phyloP scores from a whole-genome alignment of 2,329 filamentous ascomycete genomes.

The Neurospora sp. region DNA sequence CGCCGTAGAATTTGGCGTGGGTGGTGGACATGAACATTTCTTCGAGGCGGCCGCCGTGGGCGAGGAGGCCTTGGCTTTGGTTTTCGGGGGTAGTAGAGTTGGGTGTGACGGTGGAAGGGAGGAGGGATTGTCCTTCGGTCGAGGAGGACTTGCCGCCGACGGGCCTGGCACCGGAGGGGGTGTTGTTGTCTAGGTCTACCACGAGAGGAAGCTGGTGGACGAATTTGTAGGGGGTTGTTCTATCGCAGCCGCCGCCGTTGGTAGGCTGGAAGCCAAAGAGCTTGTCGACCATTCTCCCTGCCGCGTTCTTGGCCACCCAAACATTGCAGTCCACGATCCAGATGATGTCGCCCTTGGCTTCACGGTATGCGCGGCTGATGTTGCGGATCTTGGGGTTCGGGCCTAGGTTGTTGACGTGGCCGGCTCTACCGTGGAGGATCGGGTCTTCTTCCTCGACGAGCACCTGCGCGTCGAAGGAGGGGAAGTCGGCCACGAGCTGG shows the following conservation, averaged over 20 bases:
- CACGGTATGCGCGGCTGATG: constrained; percentile 84
- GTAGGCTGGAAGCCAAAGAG: constrained; percentile 56
- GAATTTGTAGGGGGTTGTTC: constrained; percentile 65
- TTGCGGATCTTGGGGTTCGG: constrained; percentile 99
- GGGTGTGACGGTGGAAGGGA: constrained; percentile 1
- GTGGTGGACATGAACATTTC: constrained; percentile 91
- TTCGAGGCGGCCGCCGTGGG: constrained; percentile 74
- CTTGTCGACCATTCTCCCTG: constrained; percentile 81
- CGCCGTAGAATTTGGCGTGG: constrained; percentile 95
- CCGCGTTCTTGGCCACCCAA: constrained; percentile 73
- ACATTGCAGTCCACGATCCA: constrained; percentile 98
- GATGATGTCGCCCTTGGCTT: constrained; percentile 77
- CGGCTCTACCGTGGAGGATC: constrained; percentile 45
- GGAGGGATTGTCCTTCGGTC: constrained; percentile 7
- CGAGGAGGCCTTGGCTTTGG: constrained; percentile 17
- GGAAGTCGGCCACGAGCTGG: constrained; percentile 63
- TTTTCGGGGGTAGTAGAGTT: neutral
- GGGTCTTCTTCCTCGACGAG: constrained; percentile 78
- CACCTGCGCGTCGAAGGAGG: constrained; percentile 59
- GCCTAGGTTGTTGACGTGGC: constrained; percentile 53
- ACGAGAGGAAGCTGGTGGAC: constrained; percentile 89
- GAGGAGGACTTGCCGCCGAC: neutral
- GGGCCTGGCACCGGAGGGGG: neutral
- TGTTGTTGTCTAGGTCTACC: constrained; percentile 54
- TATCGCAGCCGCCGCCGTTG: constrained; percentile 25